Percentiles rank a stretch among this genome's conserved stretches.
These are phyloP conservation scores for Gaeumannomyces tritici DNA, from an alignment of 2,329 filamentous ascomycete species.

Conservation along the genomic window DNA sequence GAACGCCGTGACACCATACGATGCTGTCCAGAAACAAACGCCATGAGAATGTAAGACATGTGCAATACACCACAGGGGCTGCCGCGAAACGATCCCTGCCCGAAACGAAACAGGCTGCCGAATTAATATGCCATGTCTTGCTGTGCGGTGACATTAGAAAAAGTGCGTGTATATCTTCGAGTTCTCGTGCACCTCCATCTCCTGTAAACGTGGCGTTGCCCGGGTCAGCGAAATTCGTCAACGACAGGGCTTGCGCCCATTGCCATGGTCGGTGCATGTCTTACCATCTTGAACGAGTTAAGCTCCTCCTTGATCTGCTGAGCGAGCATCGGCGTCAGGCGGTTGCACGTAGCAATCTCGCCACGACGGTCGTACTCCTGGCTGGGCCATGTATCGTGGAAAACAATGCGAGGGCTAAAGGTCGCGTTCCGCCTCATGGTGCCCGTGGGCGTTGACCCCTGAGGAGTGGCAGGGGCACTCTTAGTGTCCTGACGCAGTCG, in stretches of 20 bases:
- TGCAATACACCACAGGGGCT: conserved; percentile 36
- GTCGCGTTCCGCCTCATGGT: conserved; percentile 53
- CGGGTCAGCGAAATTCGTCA: conserved; percentile 10
- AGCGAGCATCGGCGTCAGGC: conserved; percentile 89
- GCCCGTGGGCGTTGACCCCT: conserved; percentile 27
- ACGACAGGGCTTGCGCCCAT: neutral
- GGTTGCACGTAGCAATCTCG: conserved; percentile 95
- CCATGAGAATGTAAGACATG: conserved; percentile 26
- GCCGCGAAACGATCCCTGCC: conserved; percentile 15
- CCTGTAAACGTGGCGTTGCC: conserved; percentile 43
- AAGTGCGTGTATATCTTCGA: conserved; percentile 99
- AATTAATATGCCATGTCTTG: conserved; percentile 10
- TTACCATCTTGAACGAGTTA: conserved; percentile 98
- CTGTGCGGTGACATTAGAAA: conserved; percentile 57
- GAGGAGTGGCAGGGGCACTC: conserved; percentile 72
- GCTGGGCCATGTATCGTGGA: conserved; percentile 92
- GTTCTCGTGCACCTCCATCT: conserved; percentile 99
- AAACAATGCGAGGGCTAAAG: conserved; percentile 89
- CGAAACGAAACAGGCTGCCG: conserved; percentile 18
- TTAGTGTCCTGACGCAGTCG: conserved; percentile 67
- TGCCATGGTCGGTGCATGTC: conserved; percentile 18
- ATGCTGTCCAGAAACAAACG: conserved; percentile 45
- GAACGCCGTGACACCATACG: conserved; percentile 49
- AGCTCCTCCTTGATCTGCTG: conserved; percentile 99
- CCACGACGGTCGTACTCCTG: conserved; percentile 93